A percentile compares a stretch with the other conserved stretches of the same genome.
Evolutionary conservation across 306 rosid genomes (phyloP).

Genomic region (barrel medic (Medicago truncatula)): MtrunA17r5.0-ANR NC_053045.1:7158001-7158500

Average conservation of each 20-base stretch:
- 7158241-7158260: neutral
- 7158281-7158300: conserved; percentile 4
- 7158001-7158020: too few species aligned
- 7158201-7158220: conserved; percentile 32
- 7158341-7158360: neutral
- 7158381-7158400: conserved; percentile 13
- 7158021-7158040: too few species aligned
- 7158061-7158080: neutral
- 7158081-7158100: neutral
- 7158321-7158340: conserved; percentile 14
- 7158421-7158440: neutral
- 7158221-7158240: conserved; percentile 14
- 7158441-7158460: neutral
- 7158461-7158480: neutral
- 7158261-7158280: neutral
- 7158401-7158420: conserved; percentile 35
- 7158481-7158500: neutral
- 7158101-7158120: neutral
- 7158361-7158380: neutral
- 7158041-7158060: too few species aligned
- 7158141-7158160: conserved; percentile 1
- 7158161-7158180: conserved; percentile 36
- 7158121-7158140: conserved; percentile 36
- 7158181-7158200: conserved; percentile 19
- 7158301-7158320: conserved; percentile 1